A percentile compares a stretch with the other conserved stretches of the same genome.
These are phyloP conservation scores for Lyophyllum shimeji DNA, from an alignment of 768 basidiomycete species.

Conservation along the genomic window DNA sequence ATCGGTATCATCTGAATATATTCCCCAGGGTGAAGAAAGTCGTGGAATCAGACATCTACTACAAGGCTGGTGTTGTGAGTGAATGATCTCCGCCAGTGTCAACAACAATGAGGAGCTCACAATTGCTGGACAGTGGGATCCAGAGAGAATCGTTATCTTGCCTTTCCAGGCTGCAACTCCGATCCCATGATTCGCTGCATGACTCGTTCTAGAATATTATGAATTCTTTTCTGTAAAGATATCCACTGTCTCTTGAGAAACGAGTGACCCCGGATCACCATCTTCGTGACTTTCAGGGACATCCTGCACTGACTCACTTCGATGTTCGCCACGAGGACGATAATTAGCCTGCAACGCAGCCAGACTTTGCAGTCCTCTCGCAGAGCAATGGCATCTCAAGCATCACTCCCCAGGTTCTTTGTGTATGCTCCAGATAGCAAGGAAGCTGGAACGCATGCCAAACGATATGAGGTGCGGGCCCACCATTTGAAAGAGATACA, in stretches of 20 bases:
- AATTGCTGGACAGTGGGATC: constrained; percentile 48
- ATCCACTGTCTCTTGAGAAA: too few species aligned
- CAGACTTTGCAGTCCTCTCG: not conserved
- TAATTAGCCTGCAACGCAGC: not conserved
- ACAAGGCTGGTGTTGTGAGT: constrained; percentile 40
- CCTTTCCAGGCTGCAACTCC: constrained; percentile 43
- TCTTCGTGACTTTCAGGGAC: too few species aligned
- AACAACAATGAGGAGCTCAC: not conserved
- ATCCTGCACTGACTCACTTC: too few species aligned
- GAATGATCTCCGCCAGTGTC: not conserved
- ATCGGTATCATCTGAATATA: not conserved
- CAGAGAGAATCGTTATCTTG: constrained; percentile 48
- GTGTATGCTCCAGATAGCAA: constrained; percentile 57
- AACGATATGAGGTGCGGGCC: constrained; percentile 45
- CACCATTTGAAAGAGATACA: constrained; percentile 42
- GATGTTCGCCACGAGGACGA: constrained; percentile 2
- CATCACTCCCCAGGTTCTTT: constrained; percentile 36
- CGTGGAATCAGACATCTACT: constrained; percentile 43
- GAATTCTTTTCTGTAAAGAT: too few species aligned
- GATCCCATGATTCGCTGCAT: constrained; percentile 15
- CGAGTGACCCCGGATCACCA: too few species aligned
- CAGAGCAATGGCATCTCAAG: constrained; percentile 9
- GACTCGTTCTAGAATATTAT: too few species aligned
- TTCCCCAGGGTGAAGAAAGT: constrained; percentile 33
- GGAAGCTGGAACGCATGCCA: constrained; percentile 39